A percentile compares a stretch with the other conserved stretches of the same genome.
Evolutionary conservation across 2,329 filamentous ascomycete genomes (phyloP).

Genomic region (Fusarium sambucinum): DNA sequence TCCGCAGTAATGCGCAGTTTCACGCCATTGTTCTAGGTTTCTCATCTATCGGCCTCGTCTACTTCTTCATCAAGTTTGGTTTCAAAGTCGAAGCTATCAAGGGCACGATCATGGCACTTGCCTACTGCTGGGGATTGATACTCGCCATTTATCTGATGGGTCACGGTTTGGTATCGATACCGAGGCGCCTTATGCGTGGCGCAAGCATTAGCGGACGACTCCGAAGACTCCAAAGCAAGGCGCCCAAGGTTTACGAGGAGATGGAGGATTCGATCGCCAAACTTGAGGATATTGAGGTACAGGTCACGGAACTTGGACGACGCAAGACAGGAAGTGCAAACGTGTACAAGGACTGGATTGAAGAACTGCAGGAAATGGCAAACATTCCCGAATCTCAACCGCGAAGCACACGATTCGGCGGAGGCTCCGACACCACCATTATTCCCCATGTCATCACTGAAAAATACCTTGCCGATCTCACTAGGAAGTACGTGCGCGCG

Average conservation of each 20-base stretch:
- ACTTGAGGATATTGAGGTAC: constrained; percentile 83
- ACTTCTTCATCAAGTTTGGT: constrained; percentile 82
- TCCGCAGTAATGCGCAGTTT: constrained; percentile 89
- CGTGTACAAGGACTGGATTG: constrained; percentile 92
- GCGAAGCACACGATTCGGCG: constrained; percentile 55
- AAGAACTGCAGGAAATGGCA: constrained; percentile 85
- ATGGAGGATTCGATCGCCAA: constrained; percentile 85
- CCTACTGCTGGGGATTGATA: constrained; percentile 92
- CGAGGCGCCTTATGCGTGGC: constrained; percentile 81
- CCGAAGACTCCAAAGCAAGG: constrained; percentile 79
- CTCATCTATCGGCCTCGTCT: constrained; percentile 79
- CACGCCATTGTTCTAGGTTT: constrained; percentile 82
- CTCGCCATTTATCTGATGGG: constrained; percentile 98
- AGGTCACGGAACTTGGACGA: constrained; percentile 81
- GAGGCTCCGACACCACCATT: constrained; percentile 59
- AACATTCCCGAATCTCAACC: constrained; percentile 73
- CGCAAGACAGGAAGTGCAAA: constrained; percentile 82
- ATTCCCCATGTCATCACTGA: constrained; percentile 90
- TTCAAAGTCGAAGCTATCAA: constrained; percentile 75
- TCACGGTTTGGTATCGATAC: constrained; percentile 92
- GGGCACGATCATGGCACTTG: constrained; percentile 88
- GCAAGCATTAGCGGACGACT: constrained; percentile 81
- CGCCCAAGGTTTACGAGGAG: constrained; percentile 86
- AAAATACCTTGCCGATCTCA: constrained; percentile 91
- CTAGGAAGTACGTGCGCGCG: constrained; percentile 82